Conservation (phyloP, 305 asterid species). For the Fraxinus greggii region DNA sequence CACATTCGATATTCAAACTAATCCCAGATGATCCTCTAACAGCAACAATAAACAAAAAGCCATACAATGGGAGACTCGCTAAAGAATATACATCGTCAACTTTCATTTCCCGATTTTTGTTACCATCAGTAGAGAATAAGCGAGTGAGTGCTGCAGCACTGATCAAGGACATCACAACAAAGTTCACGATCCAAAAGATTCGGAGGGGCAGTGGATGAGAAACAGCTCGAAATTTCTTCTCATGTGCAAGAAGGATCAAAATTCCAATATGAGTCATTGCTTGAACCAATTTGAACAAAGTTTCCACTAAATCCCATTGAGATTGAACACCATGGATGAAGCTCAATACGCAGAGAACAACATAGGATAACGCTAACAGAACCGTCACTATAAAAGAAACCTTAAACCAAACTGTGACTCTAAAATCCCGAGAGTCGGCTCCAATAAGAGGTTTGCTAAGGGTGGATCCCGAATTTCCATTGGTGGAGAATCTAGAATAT, state of each 20-base stretch:
- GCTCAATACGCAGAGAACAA: slow-evolving; percentile 33
- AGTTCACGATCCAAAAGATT: slow-evolving; percentile 43
- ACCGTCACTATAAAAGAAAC: slow-evolving; percentile 30
- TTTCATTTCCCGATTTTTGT: slow-evolving; percentile 22
- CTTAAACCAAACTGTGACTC: slow-evolving; percentile 43
- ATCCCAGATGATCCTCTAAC: slow-evolving; percentile 38
- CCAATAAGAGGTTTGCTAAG: slow-evolving; percentile 50
- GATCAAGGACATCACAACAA: slow-evolving; percentile 32
- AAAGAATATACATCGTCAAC: slow-evolving; percentile 46
- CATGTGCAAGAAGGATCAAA: slow-evolving; percentile 41
- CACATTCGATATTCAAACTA: neutral
- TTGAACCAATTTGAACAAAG: slow-evolving; percentile 40
- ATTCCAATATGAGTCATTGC: slow-evolving; percentile 37
- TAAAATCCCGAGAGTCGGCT: slow-evolving; percentile 28
- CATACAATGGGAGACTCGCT: slow-evolving; percentile 40
- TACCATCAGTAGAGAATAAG: slow-evolving; percentile 16
- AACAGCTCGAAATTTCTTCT: slow-evolving; percentile 46
- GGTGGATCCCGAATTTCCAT: slow-evolving; percentile 25
- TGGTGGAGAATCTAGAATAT: slow-evolving; percentile 25
- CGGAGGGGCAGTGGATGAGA: slow-evolving; percentile 51
- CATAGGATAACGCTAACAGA: slow-evolving; percentile 40
- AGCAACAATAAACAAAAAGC: slow-evolving; percentile 38
- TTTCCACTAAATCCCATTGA: slow-evolving; percentile 42
- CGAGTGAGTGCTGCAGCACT: slow-evolving; percentile 35
- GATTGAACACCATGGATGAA: slow-evolving; percentile 34